These are phyloP conservation scores for Brassica rapa DNA, from an alignment of 345 rosid species.

Conservation along the genomic window DNA sequence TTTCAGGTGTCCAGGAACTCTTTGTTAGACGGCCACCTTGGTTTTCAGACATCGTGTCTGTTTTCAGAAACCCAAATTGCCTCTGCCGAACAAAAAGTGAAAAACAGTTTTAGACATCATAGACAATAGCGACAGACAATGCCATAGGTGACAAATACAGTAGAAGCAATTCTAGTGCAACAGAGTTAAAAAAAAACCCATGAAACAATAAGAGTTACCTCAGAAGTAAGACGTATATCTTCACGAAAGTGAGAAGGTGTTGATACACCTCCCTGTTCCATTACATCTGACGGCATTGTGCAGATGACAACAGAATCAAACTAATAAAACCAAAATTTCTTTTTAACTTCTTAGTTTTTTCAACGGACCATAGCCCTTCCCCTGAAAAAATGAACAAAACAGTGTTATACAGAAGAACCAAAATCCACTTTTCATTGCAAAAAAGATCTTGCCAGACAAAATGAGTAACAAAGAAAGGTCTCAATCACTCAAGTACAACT, in stretches of 20 bases:
- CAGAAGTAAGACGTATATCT: conserved; percentile 47
- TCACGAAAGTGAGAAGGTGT: conserved; percentile 49
- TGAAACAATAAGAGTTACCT: conserved; percentile 44
- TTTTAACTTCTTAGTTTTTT: conserved; percentile 27
- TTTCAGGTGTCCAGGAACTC: conserved; percentile 48
- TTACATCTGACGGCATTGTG: conserved; percentile 63
- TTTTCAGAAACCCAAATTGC: conserved; percentile 66
- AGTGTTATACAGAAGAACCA: neutral
- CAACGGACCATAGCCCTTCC: conserved; percentile 31
- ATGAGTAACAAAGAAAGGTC: neutral
- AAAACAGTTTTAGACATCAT: conserved; percentile 12
- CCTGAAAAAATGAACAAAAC: conserved; percentile 32
- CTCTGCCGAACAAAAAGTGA: conserved; percentile 55
- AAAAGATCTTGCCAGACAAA: neutral
- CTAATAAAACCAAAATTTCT: conserved; percentile 12
- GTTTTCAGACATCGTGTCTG: conserved; percentile 52
- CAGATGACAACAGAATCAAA: conserved; percentile 32
- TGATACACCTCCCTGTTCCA: conserved; percentile 55
- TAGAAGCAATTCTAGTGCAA: conserved; percentile 11
- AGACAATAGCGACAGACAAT: conserved; percentile 1
- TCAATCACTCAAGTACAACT: conserved; percentile 2
- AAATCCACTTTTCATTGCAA: conserved; percentile 18
- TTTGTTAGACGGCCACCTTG: conserved; percentile 56
- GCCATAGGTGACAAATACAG: neutral
- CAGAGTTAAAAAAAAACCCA: neutral